These are phyloP conservation scores for Diaporthe ampelina DNA, from an alignment of 2,329 filamentous ascomycete species.

Conservation along the genomic window DNA sequence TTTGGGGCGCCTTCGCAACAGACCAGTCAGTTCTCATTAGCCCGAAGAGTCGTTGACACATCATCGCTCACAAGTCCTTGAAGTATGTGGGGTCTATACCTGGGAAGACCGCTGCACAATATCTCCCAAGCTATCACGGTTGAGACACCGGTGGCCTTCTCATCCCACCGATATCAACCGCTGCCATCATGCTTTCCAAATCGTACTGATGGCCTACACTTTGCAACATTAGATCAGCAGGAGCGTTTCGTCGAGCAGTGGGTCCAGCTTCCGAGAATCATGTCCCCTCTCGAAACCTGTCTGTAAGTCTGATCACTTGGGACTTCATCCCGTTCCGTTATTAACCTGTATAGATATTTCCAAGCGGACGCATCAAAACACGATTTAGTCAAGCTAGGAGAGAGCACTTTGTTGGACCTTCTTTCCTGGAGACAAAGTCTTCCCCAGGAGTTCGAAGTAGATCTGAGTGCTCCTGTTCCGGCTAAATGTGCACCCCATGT, in stretches of 20 bases:
- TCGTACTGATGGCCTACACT: no score
- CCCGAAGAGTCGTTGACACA: no score
- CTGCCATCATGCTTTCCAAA: not conserved
- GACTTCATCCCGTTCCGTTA: no score
- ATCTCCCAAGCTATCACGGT: not conserved
- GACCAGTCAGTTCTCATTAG: not conserved
- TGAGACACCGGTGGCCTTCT: constrained; percentile 7
- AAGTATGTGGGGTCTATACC: constrained; percentile 15
- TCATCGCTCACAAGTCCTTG: not conserved
- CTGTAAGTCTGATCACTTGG: not conserved
- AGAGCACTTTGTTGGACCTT: not conserved
- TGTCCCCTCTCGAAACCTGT: not conserved
- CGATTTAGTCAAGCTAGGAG: not conserved
- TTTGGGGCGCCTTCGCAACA: constrained; percentile 7
- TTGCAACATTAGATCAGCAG: not conserved
- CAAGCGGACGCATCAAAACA: not conserved
- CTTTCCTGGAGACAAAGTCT: not conserved
- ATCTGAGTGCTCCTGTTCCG: not conserved
- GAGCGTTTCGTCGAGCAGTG: constrained; percentile 9
- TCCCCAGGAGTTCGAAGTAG: not conserved
- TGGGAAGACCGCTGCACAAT: constrained; percentile 6
- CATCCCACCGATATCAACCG: not conserved
- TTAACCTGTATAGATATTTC: not conserved
- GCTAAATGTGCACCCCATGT: not conserved
- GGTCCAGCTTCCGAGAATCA: constrained; percentile 4